phyloP scores from a whole-genome alignment of 306 rosid species.

The Casuarina equisetifolia region DNA sequence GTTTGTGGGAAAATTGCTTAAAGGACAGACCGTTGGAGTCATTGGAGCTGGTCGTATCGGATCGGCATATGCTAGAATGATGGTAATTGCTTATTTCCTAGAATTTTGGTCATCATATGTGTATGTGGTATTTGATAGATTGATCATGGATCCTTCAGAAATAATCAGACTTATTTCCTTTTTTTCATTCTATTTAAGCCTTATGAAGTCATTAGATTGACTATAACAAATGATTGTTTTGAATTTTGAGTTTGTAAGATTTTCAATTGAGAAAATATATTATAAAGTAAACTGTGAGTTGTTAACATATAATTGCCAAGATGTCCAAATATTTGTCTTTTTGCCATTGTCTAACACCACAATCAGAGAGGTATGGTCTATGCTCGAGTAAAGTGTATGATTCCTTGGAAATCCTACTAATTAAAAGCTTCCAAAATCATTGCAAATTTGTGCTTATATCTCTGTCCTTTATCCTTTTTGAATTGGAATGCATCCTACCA shows the following conservation, averaged over 20 bases:
- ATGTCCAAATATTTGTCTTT: background rate
- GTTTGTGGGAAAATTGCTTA: constrained; percentile 93
- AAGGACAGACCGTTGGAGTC: constrained; percentile 98
- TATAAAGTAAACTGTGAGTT: background rate
- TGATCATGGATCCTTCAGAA: too few relatives aligned
- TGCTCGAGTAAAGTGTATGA: background rate
- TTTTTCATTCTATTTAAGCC: background rate
- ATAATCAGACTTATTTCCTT: background rate
- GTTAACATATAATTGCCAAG: background rate
- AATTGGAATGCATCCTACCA: background rate
- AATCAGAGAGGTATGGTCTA: background rate
- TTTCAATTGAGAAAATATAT: background rate
- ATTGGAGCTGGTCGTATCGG: constrained; percentile 99
- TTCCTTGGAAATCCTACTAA: background rate
- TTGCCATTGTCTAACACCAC: background rate
- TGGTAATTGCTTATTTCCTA: constrained; percentile 50
- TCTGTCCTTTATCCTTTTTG: background rate
- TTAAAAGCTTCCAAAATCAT: background rate
- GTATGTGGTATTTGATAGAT: too few relatives aligned
- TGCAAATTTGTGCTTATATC: constrained; percentile 5
- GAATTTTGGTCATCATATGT: too few relatives aligned
- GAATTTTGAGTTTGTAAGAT: background rate
- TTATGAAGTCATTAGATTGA: background rate
- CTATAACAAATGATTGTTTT: too few relatives aligned
- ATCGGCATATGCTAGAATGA: constrained; percentile 98